A percentile compares a stretch with the other conserved stretches of the same genome.
phyloP scores from a whole-genome alignment of 306 rosid genomes.

The Corylus americana region DNA sequence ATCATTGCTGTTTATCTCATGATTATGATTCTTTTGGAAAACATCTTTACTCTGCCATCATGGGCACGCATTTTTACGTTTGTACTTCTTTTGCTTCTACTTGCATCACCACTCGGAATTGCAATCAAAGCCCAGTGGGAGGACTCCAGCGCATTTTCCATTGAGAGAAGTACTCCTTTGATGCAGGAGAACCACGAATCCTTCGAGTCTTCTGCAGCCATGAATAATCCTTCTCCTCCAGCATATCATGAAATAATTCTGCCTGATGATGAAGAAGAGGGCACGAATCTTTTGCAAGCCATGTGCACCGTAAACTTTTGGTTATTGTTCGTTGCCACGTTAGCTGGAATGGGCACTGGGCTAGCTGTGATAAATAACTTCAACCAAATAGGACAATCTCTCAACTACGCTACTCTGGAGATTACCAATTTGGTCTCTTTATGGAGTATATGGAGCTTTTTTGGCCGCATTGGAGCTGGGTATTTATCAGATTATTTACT shows the following conservation, averaged over 20 bases:
- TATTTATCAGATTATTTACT: slow-evolving; percentile 72
- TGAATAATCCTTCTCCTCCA: too few species aligned
- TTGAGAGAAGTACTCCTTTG: too few species aligned
- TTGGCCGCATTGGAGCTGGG: slow-evolving; percentile 90
- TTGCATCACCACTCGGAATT: slow-evolving; percentile 64
- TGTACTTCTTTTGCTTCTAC: slow-evolving; percentile 50
- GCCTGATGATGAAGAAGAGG: slow-evolving; percentile 33
- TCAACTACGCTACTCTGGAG: slow-evolving; percentile 62
- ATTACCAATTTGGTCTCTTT: slow-evolving; percentile 66
- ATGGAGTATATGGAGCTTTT: slow-evolving; percentile 95
- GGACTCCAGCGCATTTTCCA: slow-evolving; percentile 12
- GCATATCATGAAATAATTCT: background rate
- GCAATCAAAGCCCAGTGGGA: slow-evolving; percentile 57
- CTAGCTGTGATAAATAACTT: slow-evolving; percentile 77
- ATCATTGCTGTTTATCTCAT: slow-evolving; percentile 65
- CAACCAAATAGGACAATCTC: slow-evolving; percentile 83
- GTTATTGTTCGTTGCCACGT: slow-evolving; percentile 72
- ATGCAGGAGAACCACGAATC: too few species aligned
- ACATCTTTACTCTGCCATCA: slow-evolving; percentile 43
- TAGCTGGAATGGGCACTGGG: slow-evolving; percentile 85
- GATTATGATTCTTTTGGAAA: slow-evolving; percentile 54
- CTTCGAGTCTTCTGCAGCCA: too few species aligned
- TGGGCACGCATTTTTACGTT: slow-evolving; percentile 45
- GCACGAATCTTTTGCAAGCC: slow-evolving; percentile 59
- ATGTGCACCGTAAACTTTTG: slow-evolving; percentile 66